phyloP scores from a whole-genome alignment of 139 green algal genomes.

The Desmodesmus armatus region DNA sequence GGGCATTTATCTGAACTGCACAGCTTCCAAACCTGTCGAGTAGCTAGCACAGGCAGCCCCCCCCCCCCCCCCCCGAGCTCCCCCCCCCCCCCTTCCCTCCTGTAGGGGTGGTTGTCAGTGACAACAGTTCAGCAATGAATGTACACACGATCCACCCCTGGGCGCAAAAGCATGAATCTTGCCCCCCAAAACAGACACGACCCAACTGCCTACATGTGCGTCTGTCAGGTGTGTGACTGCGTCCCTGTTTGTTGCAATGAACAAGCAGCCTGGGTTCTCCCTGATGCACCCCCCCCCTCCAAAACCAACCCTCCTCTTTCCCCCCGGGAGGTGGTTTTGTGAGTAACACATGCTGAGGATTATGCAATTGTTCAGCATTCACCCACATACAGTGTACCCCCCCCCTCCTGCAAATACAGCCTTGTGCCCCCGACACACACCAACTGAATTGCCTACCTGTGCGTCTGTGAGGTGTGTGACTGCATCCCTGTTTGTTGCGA shows the following conservation, averaged over 20 bases:
- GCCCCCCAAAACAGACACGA: too few relatives aligned
- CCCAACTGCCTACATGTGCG: conserved; percentile 75
- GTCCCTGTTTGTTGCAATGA: conserved; percentile 99
- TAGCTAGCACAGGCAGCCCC: too few relatives aligned
- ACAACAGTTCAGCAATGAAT: too few relatives aligned
- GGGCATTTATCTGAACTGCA: too few relatives aligned
- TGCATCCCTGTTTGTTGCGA: conserved; percentile 98
- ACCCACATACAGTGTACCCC: not conserved
- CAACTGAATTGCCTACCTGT: conserved; percentile 53
- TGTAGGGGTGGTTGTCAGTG: too few relatives aligned
- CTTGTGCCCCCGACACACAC: not conserved
- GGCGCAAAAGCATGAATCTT: too few relatives aligned
- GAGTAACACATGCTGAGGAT: not conserved
- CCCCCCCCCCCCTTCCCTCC: too few relatives aligned
- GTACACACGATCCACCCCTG: too few relatives aligned
- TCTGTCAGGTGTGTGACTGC: conserved; percentile 99
- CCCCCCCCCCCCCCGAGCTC: too few relatives aligned
- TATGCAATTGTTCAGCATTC: not conserved
- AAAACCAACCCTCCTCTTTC: too few relatives aligned
- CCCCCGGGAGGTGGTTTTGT: not conserved
- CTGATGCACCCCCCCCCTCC: too few relatives aligned
- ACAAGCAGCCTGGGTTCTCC: conserved; percentile 98
- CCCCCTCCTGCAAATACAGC: not conserved
- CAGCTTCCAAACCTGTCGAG: too few relatives aligned
- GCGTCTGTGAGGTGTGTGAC: conserved; percentile 99